A percentile compares a stretch with the other conserved stretches of the same genome.
phyloP scores from a whole-genome alignment of 2,329 filamentous ascomycete species.

The Alternaria metachromatica region DNA sequence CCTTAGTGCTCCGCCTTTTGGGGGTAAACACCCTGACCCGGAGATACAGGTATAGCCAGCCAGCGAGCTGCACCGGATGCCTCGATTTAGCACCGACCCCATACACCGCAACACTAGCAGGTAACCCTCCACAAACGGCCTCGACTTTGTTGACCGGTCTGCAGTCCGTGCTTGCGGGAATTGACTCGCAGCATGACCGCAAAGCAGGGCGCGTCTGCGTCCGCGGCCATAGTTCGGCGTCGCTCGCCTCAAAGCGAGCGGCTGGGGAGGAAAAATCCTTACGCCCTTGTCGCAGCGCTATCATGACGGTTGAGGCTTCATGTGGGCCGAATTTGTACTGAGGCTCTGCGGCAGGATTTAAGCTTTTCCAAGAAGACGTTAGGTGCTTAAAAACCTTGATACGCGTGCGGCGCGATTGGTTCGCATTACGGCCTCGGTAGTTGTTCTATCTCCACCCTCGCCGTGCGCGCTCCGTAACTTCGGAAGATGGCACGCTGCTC shows the following conservation, averaged over 20 bases:
- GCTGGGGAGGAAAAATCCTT: conserved; percentile 19
- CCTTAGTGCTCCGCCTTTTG: conserved; percentile 12
- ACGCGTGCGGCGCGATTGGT: neutral
- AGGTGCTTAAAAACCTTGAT: conserved; percentile 17
- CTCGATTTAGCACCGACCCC: conserved; percentile 2
- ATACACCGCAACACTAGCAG: neutral
- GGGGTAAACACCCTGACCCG: conserved; percentile 12
- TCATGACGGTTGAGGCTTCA: conserved; percentile 12
- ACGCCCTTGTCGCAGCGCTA: conserved; percentile 16
- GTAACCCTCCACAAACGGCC: conserved; percentile 10
- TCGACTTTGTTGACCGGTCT: conserved; percentile 16
- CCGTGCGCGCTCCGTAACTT: neutral
- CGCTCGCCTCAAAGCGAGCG: conserved; percentile 11
- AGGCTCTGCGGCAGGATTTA: conserved; percentile 15
- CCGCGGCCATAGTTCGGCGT: conserved; percentile 16
- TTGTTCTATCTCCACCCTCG: conserved; percentile 3
- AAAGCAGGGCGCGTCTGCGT: conserved; percentile 3
- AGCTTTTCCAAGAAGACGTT: conserved; percentile 15
- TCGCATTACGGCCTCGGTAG: neutral
- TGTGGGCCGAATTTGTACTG: conserved; percentile 9
- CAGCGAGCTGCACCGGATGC: neutral
- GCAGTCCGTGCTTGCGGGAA: conserved; percentile 15
- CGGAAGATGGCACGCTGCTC: conserved; percentile 7
- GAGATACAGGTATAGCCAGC: neutral
- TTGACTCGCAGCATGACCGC: conserved; percentile 8